Base-by-base conservation (phyloP, 2,329 filamentous ascomycete species). In the Penicillium polonicum region DNA sequence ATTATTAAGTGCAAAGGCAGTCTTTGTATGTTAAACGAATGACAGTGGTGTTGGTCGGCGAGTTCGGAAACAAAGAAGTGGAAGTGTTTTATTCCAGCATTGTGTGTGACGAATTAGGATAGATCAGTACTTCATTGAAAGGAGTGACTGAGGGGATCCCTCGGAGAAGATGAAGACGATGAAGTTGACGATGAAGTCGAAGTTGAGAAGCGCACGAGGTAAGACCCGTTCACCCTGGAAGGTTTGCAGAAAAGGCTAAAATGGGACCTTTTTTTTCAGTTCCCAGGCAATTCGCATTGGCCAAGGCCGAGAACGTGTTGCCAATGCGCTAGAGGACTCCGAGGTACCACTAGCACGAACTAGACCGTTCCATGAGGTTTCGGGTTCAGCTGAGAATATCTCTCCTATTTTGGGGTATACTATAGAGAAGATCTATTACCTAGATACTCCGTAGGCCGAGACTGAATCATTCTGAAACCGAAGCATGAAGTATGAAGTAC, bases 351-450 rank as follows among this genome's bases (percentile, higher is more conserved):
- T 64, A 63, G 46, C 35, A 55, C 59, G 63, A 58, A 65, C 65
- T 67, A 67, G 65, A 65, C 58, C 63, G 63, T 61, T 65, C 63
- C 58, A 60, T 67, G 63, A 62, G 5, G 15, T 35, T 4, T 21
- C 31, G 31, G 31, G 31, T 33, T 45, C 42, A 19, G 9, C 4
- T 49, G 10, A 9, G 17, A 25, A 25, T 27, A 39, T 35, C 6
- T 33, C 31, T 15, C 31, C 12, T 33, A 33, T 33, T 15, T 33
- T 33, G 31, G 31, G 15, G 12, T 33, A 33, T 29, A 21, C 21
- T 23, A 33, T 10, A n/a, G 23, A 27, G 42, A 7, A 44, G 23
- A 44, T 29, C 36, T 4, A 39, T 39, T 39, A 19, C 35, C 35
- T 33, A 33, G 6, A 33, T 33, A 33, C 12, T 13, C 12, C 15